These are phyloP conservation scores for Eremothecium cymbalariae DNA, from an alignment of 1,139 yeast genomes.

Conservation along the genomic window DNA sequence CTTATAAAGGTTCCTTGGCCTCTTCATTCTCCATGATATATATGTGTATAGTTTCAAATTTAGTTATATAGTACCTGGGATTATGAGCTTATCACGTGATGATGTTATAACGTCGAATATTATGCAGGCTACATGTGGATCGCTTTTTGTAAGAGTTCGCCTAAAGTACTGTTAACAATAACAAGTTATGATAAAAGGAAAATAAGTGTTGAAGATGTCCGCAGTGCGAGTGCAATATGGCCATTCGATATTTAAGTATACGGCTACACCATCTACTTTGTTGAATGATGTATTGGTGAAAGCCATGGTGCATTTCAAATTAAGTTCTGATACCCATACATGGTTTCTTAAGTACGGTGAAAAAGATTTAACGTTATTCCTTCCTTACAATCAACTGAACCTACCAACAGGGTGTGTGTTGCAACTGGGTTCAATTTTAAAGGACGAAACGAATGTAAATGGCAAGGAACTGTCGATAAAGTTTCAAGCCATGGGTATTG, in stretches of 20 bases:
- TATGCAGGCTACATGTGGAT: no score
- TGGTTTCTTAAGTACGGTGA: constrained; percentile 22
- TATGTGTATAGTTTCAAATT: no score
- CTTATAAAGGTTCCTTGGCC: no score
- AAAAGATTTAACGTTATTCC: constrained; percentile 20
- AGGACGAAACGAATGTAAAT: background rate
- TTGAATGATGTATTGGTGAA: constrained; percentile 20
- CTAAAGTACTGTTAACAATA: no score
- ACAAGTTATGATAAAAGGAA: no score
- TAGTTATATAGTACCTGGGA: no score
- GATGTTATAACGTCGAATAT: no score
- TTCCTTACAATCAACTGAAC: constrained; percentile 33
- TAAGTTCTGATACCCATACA: constrained; percentile 7
- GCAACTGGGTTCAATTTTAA: constrained; percentile 13
- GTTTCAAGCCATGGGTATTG: constrained; percentile 18
- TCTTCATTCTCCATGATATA: no score
- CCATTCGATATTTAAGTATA: constrained; percentile 20
- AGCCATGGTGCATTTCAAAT: constrained; percentile 17
- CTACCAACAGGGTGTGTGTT: constrained; percentile 33
- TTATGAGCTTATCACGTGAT: no score
- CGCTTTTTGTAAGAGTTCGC: no score
- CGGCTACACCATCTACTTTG: constrained; percentile 16
- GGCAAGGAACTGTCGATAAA: constrained; percentile 17
- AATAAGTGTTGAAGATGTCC: background rate
- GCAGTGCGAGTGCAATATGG: constrained; percentile 15